phyloP scores from a whole-genome alignment of 306 rosid genomes.

The Prosopis cineraria region DNA sequence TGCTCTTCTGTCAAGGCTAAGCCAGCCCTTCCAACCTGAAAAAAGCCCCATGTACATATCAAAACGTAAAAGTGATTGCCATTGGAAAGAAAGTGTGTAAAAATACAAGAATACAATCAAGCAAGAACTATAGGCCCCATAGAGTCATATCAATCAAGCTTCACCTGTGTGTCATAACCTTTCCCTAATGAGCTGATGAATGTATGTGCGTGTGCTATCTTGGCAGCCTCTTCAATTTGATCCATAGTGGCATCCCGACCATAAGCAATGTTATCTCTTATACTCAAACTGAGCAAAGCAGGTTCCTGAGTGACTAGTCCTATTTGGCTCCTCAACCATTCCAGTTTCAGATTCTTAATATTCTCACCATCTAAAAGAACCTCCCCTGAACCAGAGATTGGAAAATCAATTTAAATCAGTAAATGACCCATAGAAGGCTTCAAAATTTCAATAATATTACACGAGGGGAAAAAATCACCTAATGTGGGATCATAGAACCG shows the following conservation, averaged over 20 bases:
- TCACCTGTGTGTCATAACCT: slow-evolving; percentile 94
- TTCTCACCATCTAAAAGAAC: slow-evolving; percentile 99
- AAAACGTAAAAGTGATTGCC: slow-evolving; percentile 17
- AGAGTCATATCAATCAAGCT: slow-evolving; percentile 30
- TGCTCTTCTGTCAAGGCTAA: slow-evolving; percentile 89
- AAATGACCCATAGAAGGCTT: slow-evolving; percentile 15
- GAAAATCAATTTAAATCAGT: slow-evolving; percentile 33
- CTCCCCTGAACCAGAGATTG: slow-evolving; percentile 82
- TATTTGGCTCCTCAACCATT: slow-evolving; percentile 97
- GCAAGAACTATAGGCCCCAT: slow-evolving; percentile 17
- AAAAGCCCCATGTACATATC: slow-evolving; percentile 30
- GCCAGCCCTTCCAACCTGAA: slow-evolving; percentile 96
- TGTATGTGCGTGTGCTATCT: slow-evolving; percentile 97
- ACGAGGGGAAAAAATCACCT: slow-evolving; percentile 54
- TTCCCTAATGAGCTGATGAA: slow-evolving; percentile 88
- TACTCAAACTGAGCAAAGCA: slow-evolving; percentile 94
- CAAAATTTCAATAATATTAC: slow-evolving; percentile 23
- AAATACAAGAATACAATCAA: slow-evolving; percentile 9
- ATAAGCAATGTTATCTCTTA: slow-evolving; percentile 97
- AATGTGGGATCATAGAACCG: slow-evolving; percentile 98
- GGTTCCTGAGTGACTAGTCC: slow-evolving; percentile 99
- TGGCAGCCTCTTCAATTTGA: slow-evolving; percentile 99
- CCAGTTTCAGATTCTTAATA: slow-evolving; percentile 86
- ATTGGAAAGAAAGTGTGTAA: slow-evolving; percentile 12
- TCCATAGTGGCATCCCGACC: slow-evolving; percentile 88